phyloP scores from a whole-genome alignment of 345 rosid species.

The Punica granatum region DNA sequence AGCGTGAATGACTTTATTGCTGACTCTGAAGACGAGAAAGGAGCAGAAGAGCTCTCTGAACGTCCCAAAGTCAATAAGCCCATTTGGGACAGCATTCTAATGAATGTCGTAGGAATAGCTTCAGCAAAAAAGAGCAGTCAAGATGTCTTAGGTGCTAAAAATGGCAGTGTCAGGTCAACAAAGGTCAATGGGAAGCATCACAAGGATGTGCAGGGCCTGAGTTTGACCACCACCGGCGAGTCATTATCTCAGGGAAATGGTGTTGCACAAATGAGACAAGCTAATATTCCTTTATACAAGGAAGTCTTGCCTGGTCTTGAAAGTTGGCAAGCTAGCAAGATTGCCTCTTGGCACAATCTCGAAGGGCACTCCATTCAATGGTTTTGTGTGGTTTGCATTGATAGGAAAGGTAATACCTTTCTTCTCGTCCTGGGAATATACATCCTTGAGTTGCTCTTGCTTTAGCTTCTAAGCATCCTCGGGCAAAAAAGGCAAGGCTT shows the following conservation, averaged over 20 bases:
- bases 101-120: constrained; percentile 40
- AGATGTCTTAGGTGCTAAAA: constrained; percentile 27
- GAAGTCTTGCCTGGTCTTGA: constrained; percentile 84
- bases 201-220: constrained; percentile 41
- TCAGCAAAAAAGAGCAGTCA: constrained; percentile 25
- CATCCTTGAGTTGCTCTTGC: neutral
- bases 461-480: neutral
- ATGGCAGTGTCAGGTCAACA: constrained; percentile 45
- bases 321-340: constrained; percentile 84
- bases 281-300: constrained; percentile 54
- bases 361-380: constrained; percentile 90
- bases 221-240: constrained; percentile 33
- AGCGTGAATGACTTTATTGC: constrained; percentile 57
- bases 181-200: constrained; percentile 86
- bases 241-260: constrained; percentile 52
- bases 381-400: constrained; percentile 82
- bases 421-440: neutral
- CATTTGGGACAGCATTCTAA: constrained; percentile 61
- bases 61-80: constrained; percentile 37
- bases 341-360: constrained; percentile 83
- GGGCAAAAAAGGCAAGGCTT: neutral
- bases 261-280: constrained; percentile 52
- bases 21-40: constrained; percentile 63
- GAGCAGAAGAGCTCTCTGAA: constrained; percentile 47
- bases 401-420: constrained; percentile 60